A percentile compares a stretch with the other conserved stretches of the same genome.
phyloP scores from a whole-genome alignment of 2,329 filamentous ascomycete species.

The Paracamarosporium sp. region DNA sequence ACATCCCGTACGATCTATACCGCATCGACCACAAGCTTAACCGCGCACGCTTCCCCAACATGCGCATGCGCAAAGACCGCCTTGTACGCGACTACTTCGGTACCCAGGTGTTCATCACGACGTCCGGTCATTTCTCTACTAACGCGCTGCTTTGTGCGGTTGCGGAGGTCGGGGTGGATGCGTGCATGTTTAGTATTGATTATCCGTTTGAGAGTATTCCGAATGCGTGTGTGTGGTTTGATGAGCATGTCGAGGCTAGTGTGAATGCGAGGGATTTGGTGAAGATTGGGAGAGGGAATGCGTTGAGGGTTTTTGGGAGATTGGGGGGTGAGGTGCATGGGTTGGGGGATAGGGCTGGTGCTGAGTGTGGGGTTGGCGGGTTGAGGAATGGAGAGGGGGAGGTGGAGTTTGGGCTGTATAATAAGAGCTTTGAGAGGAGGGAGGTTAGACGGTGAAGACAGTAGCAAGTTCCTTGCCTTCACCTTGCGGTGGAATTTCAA shows the following conservation, averaged over 20 bases:
- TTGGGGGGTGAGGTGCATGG: slow-evolving; percentile 13
- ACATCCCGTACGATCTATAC: slow-evolving; percentile 59
- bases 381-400: slow-evolving; percentile 21
- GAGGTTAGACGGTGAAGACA: neutral
- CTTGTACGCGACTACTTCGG: slow-evolving; percentile 46
- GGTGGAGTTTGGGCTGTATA: slow-evolving; percentile 29
- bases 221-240: neutral
- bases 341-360: slow-evolving; percentile 9
- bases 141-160: slow-evolving; percentile 48
- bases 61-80: slow-evolving; percentile 31
- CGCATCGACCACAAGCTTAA: slow-evolving; percentile 44
- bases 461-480: no score
- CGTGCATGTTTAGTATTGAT: slow-evolving; percentile 49
- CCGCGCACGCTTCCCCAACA: slow-evolving; percentile 25
- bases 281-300: slow-evolving; percentile 30
- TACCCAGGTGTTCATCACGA: slow-evolving; percentile 51
- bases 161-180: slow-evolving; percentile 44
- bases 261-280: slow-evolving; percentile 27
- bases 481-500: no score
- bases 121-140: slow-evolving; percentile 49
- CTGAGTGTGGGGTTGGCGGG: slow-evolving; percentile 23
- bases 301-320: slow-evolving; percentile 23
- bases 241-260: slow-evolving; percentile 10
- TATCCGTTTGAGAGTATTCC: slow-evolving; percentile 14
- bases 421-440: slow-evolving; percentile 18